Evolutionary conservation across 495 filamentous ascomycete genomes (phyloP).

Genomic region (Talaromyces borbonicus): DNA sequence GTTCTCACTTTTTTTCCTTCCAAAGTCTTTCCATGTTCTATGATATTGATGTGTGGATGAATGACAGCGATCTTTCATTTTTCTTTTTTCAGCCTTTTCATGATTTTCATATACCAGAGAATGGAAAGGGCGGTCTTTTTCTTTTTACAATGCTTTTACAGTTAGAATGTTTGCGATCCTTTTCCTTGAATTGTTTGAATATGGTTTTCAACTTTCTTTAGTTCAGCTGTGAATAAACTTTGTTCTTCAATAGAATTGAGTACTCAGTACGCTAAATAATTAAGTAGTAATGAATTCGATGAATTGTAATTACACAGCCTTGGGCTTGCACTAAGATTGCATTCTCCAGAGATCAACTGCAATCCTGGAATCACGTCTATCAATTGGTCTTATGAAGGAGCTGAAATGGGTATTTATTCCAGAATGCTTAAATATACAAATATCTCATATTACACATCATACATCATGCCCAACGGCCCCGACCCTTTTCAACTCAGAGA

Average conservation of each 20-base stretch:
- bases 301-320: background rate
- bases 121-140: constrained; percentile 3
- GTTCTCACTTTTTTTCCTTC: background rate
- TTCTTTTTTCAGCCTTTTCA: constrained; percentile 1
- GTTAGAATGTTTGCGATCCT: background rate
- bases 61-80: constrained; percentile 2
- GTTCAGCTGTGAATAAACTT: constrained; percentile 2
- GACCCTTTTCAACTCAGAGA: background rate
- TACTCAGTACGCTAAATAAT: too few species aligned
- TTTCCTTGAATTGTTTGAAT: background rate
- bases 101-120: constrained; percentile 4
- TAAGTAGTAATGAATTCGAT: background rate
- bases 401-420: constrained; percentile 2
- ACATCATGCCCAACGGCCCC: background rate
- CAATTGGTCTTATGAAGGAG: background rate
- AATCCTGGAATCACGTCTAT: background rate
- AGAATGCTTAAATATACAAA: background rate
- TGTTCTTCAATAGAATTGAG: background rate
- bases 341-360: background rate
- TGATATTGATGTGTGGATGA: constrained; percentile 5
- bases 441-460: background rate
- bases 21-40: constrained; percentile 1
- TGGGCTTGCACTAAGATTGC: background rate
- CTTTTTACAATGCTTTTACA: background rate
- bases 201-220: constrained; percentile 1